Conservation (phyloP, 2,329 filamentous ascomycete genomes). For the Trichoderma sp. region DNA sequence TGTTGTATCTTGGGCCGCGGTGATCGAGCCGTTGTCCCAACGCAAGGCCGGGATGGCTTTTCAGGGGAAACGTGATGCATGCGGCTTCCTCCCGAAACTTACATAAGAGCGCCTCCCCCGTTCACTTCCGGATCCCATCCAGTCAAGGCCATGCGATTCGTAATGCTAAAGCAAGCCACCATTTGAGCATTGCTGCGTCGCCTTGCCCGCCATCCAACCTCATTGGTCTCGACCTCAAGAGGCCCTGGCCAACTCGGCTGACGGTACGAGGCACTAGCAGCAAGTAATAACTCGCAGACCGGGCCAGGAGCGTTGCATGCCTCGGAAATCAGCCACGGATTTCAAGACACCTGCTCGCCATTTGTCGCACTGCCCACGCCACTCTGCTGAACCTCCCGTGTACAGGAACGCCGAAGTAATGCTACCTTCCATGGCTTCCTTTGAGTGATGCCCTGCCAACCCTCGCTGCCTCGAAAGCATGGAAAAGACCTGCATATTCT, state of each 20-base stretch:
- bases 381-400: not conserved
- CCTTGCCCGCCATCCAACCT: constrained; percentile 12
- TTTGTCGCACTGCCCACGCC: constrained; percentile 5
- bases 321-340: constrained; percentile 21
- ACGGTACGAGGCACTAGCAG: constrained; percentile 11
- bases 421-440: not conserved
- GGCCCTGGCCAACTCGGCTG: constrained; percentile 22
- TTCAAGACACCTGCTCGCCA: constrained; percentile 1
- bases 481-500: constrained; percentile 7
- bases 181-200: constrained; percentile 2
- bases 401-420: not conserved
- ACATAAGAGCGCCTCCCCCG: constrained; percentile 17
- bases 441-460: not conserved
- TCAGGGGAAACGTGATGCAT: constrained; percentile 21
- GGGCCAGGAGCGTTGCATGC: constrained; percentile 12
- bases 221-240: constrained; percentile 24
- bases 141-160: constrained; percentile 24
- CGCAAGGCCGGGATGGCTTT: not conserved
- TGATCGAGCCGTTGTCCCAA: constrained; percentile 1
- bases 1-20: not conserved
- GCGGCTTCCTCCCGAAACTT: constrained; percentile 23
- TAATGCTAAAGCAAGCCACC: constrained; percentile 23
- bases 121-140: constrained; percentile 19
- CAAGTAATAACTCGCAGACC: not conserved
- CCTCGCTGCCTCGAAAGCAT: not conserved